Evolutionary conservation across 2,329 filamentous ascomycete species (phyloP).

Genomic region (Alternaria sp.): DNA sequence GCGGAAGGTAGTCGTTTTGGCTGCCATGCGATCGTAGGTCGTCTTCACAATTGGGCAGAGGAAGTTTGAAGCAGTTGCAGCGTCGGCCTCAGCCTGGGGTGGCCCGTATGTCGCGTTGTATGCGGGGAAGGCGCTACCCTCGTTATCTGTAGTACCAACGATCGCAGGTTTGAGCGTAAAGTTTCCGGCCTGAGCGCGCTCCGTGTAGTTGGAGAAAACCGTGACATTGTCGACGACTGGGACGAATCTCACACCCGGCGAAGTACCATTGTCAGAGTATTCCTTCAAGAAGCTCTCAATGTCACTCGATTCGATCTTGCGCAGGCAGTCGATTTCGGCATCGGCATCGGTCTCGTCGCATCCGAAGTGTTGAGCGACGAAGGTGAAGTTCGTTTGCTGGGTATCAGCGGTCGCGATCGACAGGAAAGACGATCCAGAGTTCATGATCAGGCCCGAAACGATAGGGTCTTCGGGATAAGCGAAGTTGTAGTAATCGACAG

Average conservation of each 20-base stretch:
- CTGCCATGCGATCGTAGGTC: slow-evolving; percentile 30
- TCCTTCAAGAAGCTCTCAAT: slow-evolving; percentile 44
- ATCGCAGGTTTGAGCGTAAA: slow-evolving; percentile 45
- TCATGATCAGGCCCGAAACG: slow-evolving; percentile 35
- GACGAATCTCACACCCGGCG: slow-evolving; percentile 35
- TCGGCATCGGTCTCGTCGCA: slow-evolving; percentile 32
- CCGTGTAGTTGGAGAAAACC: slow-evolving; percentile 47
- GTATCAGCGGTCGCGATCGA: slow-evolving; percentile 21
- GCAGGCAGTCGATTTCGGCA: slow-evolving; percentile 48
- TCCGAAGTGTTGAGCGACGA: slow-evolving; percentile 46
- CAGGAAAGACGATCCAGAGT: slow-evolving; percentile 30
- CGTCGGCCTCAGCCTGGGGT: slow-evolving; percentile 21
- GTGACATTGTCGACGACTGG: slow-evolving; percentile 40
- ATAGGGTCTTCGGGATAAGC: slow-evolving; percentile 59
- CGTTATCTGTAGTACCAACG: slow-evolving; percentile 43
- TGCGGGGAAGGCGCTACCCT: slow-evolving; percentile 43
- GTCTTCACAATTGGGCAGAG: slow-evolving; percentile 41
- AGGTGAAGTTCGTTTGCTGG: slow-evolving; percentile 47
- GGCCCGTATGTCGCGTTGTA: slow-evolving; percentile 43
- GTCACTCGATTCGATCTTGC: slow-evolving; percentile 32
- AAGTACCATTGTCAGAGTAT: slow-evolving; percentile 33
- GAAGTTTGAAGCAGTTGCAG: slow-evolving; percentile 29
- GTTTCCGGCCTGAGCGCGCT: slow-evolving; percentile 34
- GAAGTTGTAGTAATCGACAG: slow-evolving; percentile 58
- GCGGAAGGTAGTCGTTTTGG: slow-evolving; percentile 41